Base-by-base conservation (phyloP, 352 stramenopile species). In the Phytophthora colocasiae region DNA sequence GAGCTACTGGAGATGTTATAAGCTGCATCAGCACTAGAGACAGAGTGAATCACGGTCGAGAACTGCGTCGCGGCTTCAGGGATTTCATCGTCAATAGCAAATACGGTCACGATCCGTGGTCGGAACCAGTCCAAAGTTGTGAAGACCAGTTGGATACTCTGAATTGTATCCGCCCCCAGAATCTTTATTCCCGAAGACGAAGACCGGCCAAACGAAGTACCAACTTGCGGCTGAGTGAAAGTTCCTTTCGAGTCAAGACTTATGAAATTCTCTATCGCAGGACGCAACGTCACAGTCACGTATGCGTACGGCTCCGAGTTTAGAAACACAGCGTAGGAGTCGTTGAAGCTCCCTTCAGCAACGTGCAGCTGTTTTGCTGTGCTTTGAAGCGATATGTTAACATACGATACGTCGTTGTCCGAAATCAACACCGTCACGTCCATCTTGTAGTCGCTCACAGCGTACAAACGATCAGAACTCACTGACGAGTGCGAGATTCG, bases 331-430 rank as follows among this genome's bases (percentile, higher is more conserved):
- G 58, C 58, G 50, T 92, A 92, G n/a, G 83, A 89, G 63, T 91
- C 83, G 40, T 92, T 92, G 45, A 94, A 94, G 12, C 85, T 85
- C 3, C 82, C 85, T 57, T 94, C 83, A 1, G 83, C 80, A 8
- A 91, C 83, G 19, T 91, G 78, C 0, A 94, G 66, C 27, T 84
- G 57, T 2, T 69, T 66, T 3, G 53, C 63, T 14, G 59, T 19
- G 26, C 43, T 75, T 24, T 71, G 64, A 0, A 90, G 59, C 12
- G 80, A 82, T n/a, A 90, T 89, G 24, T 79, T 89, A 5, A 93
- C 73, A 26, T 77, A 89, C 2, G 83, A 78, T 0, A 80, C 15
- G 24, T 94, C 83, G 26, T 91, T 91, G 45, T 94, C 85, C 0
- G 77, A 63, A 43, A 94, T 92, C 14, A 40, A 68, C 0, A 94